Conservation (phyloP, 2,329 filamentous ascomycete genomes). For the Epicoccum sorghinum region DNA sequence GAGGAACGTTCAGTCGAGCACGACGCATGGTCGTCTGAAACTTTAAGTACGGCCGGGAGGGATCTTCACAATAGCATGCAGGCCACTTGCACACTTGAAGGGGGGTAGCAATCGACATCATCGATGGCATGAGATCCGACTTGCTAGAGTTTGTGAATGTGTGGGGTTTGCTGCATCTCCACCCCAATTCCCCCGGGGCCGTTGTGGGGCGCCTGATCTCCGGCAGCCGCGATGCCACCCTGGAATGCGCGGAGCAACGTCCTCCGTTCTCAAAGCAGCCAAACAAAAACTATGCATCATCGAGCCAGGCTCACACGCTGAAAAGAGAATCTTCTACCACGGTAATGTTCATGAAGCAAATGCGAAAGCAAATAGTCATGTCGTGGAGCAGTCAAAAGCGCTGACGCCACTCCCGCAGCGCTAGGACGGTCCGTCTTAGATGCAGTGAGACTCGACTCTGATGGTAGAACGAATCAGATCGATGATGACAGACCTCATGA, state of each 20-base stretch:
- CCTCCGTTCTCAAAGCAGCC: not conserved
- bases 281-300: not conserved
- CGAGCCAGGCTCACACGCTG: not conserved
- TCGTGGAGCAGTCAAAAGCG: no score
- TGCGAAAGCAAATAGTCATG: not conserved
- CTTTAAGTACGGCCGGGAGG: not conserved
- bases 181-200: conserved; percentile 5
- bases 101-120: conserved; percentile 19
- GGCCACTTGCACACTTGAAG: not conserved
- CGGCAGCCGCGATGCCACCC: conserved; percentile 7
- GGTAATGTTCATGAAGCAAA: not conserved
- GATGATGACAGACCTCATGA: not conserved
- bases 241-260: not conserved
- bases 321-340: not conserved
- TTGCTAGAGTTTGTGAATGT: conserved; percentile 19
- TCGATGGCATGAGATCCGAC: conserved; percentile 14
- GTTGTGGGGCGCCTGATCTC: conserved; percentile 13
- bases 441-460: not conserved
- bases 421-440: not conserved
- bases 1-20: no score
- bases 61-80: conserved; percentile 1
- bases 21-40: not conserved
- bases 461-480: not conserved
- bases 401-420: not conserved
- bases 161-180: conserved; percentile 16